These are phyloP conservation scores for Pyrus hybrid DNA, from an alignment of 331 rosid genomes.

Conservation along the genomic window DNA sequence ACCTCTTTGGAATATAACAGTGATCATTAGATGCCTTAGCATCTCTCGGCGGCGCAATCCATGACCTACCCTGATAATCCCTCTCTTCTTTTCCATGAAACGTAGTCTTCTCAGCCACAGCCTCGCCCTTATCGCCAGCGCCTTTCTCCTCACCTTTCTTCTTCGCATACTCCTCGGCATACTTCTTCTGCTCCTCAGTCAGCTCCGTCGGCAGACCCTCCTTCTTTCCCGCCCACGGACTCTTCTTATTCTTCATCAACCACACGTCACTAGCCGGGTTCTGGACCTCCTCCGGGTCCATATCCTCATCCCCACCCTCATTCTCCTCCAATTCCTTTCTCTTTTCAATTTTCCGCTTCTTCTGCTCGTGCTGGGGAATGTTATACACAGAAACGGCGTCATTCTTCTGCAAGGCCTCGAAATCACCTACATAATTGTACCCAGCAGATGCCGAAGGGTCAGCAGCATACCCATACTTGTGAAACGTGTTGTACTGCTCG, in stretches of 20 bases:
- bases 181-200: slow-evolving; percentile 89
- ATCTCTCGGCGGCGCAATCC: slow-evolving; percentile 93
- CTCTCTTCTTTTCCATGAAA: slow-evolving; percentile 94
- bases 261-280: slow-evolving; percentile 75
- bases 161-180: slow-evolving; percentile 87
- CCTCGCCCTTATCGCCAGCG: slow-evolving; percentile 71
- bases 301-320: slow-evolving; percentile 6
- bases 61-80: slow-evolving; percentile 97
- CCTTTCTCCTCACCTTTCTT: slow-evolving; percentile 90
- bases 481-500: slow-evolving; percentile 92
- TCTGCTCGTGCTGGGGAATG: slow-evolving; percentile 76
- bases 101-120: slow-evolving; percentile 65
- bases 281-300: slow-evolving; percentile 33
- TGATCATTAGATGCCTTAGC: slow-evolving; percentile 85
- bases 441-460: slow-evolving; percentile 88
- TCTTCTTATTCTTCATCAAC: slow-evolving; percentile 81
- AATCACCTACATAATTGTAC: slow-evolving; percentile 63
- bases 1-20: slow-evolving; percentile 90
- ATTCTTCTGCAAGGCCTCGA: slow-evolving; percentile 48
- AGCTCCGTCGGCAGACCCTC: slow-evolving; percentile 69
- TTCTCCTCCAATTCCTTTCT: slow-evolving; percentile 29
- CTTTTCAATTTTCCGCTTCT: slow-evolving; percentile 57
- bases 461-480: slow-evolving; percentile 88
- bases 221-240: slow-evolving; percentile 97
- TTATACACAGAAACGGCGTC: slow-evolving; percentile 74